Base-by-base conservation (phyloP, 345 rosid genomes). In the Dimocarpus longan region DNA sequence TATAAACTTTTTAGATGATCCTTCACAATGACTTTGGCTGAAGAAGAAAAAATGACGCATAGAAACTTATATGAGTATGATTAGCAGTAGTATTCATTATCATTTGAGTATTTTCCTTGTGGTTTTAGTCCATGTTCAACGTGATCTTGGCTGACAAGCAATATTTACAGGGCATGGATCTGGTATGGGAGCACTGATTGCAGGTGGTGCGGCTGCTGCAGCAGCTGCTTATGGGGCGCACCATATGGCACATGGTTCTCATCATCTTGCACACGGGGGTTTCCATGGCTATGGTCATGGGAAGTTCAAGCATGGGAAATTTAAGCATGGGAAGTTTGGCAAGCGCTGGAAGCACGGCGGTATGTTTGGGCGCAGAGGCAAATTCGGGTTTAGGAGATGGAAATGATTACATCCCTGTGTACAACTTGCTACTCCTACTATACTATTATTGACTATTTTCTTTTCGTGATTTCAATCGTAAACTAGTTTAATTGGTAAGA, bases 171-270 rank as follows among this genome's bases (percentile, higher is more conserved):
- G 91, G 40, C 87, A 82, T 48, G 85, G 90, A 28, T 39, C 57
- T 82, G 84, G 92, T 54, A 73, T 92, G 80, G 98, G 97, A 83
- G 76, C 85, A 15, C 6, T 92, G 62, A 22, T 95, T 67, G 95
- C 89, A 6, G 98, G 98, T 66, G 95, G 91, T 10, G 91, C 85
- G 1, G 93, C 97, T 0, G 95, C 89, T 6, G 97, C 92, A 0
- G 96, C 95, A 1, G 91, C 92, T 9, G 90, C 88, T 50, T 94
- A 88, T 39, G 87, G 93, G 76, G 90, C 94, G 71, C 95, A 91
- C 82, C 94, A 89, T 60, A 6, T 90, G 70, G 39, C 90, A 39
- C 98, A 92, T 3, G 92, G 95, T 37, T 10, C 71, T 40, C 83
- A 80, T 65, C 82, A 76, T 64, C 63, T 70, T 12, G 76, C 67